Base-by-base conservation (phyloP, 2,329 filamentous ascomycete species). In the Fusarium gaditjirri region DNA sequence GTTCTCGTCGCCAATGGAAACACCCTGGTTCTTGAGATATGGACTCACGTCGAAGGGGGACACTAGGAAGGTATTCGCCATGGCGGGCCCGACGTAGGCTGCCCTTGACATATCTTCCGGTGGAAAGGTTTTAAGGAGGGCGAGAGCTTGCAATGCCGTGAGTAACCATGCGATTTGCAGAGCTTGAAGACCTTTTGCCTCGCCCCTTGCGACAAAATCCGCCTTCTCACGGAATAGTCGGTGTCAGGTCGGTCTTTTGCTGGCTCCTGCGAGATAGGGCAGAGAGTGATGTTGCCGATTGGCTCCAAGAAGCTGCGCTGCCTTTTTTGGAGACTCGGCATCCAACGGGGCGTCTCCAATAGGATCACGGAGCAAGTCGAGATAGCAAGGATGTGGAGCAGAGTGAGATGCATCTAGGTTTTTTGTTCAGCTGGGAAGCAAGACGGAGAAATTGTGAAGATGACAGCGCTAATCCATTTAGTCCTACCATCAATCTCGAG, bases 61-160 rank as follows among this genome's bases (percentile, higher is more conserved):
- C 4, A 63, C 44, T 8, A 63, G 44, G 9, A 61, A 61, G 2
- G 44, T 61, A 19, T 56, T 61, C 6, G 61, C 59, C 62, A 65
- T 64, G 1, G 64, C 19, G 3, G 62, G 62, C 3, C 62, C 58
- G 21, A 56, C 17, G 2, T 41, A 10, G 10, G 42, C 62, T 19
- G 42, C 59, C 4, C 59, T 50, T 14, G 59, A 14, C 3, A 21
- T 3, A 23, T 55, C 49, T 16, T 64, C 27, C 0, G 49, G 47
- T 1, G 59, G 59, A 21, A 65, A 65, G 2, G 36, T 43, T 14
- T 56, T 35, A 19, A 65, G 31, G 16, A 65, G 59, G 4, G 59
- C 49, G n/a, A 65, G 35, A 0, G 35, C 41, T 38, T 65, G 62
- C 14, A 65, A 16, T 8, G 59, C 38, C 9, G 49, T 64, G 6